Base-by-base conservation (phyloP, 371 early-diverging fungal genomes). In the Rhizopus stolonifer region DNA sequence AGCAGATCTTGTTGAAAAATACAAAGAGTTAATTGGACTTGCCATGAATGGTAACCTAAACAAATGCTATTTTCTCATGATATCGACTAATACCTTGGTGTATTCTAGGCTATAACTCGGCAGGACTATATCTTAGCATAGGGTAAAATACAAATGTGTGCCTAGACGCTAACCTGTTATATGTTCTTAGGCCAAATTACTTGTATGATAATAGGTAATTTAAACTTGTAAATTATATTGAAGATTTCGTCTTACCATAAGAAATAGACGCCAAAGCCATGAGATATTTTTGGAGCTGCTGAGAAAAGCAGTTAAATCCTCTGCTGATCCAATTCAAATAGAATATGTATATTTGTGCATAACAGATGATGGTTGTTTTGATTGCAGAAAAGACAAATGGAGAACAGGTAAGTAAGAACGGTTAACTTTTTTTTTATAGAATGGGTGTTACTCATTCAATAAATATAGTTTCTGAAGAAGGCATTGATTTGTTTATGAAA, bases 401-500 rank as follows among this genome's bases (percentile, higher is more conserved):
- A 11, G 15, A 6, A n/a, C 36, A 9, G n/a, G 36, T 36, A 36
- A 11, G 36, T 36, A 15, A n/a, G 10, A 5, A n/a, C n/a, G n/a
- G n/a, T n/a, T n/a, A n/a, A n/a, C n/a, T n/a, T 11, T n/a, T 2
- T 36, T n/a, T 14, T n/a, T 2, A 36, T 36, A 15, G 15, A 36
- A 14, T 1, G 3, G 15, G 1, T 15, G n/a, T n/a, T 14, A 6
- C 36, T 36, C 15, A 36, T 36, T n/a, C n/a, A 36, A 14, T 36
- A 6, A 36, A 36, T 6, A n/a, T 15, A 36, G 36, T 42, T 2
- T 42, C 8, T 42, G 43, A 42, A 42, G 11, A 6, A 13, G 56
- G 56, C 3, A 33, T 56, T 2, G 49, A 56, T 22, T 19, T 32
- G 21, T 56, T 47, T 36, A 46, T 46, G 40, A 47, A 18, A 4